phyloP scores from a whole-genome alignment of 768 basidiomycete genomes.

The Leccinum fibrillosum region DNA sequence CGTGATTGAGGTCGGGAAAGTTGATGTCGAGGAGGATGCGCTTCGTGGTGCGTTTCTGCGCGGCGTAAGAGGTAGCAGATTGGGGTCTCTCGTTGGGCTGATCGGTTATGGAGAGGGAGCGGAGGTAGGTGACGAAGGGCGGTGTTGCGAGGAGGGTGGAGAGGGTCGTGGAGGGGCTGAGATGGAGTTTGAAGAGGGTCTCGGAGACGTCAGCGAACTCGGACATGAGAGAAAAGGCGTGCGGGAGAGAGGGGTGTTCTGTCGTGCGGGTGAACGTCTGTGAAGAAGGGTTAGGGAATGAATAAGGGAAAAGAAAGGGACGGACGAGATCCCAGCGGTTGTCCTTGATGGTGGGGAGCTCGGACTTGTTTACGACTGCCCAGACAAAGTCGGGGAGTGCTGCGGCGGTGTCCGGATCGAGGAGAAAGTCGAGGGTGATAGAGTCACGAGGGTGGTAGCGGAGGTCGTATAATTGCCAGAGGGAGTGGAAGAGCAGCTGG shows the following conservation, averaged over 20 bases:
- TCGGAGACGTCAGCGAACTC: constrained; percentile 89
- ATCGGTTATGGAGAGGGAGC: constrained; percentile 86
- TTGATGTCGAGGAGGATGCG: constrained; percentile 70
- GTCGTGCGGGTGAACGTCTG: constrained; percentile 82
- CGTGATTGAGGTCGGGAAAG: constrained; percentile 48
- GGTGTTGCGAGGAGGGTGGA: constrained; percentile 60
- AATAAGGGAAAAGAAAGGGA: constrained; percentile 11
- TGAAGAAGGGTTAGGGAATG: background rate
- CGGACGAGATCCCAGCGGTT: constrained; percentile 85
- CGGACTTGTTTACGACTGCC: constrained; percentile 80
- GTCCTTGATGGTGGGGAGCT: constrained; percentile 64
- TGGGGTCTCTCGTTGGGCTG: constrained; percentile 73
- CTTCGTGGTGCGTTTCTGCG: constrained; percentile 49
- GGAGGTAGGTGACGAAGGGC: constrained; percentile 70
- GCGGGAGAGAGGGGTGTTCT: constrained; percentile 61
- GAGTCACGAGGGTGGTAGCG: constrained; percentile 67
- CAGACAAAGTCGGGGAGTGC: constrained; percentile 71
- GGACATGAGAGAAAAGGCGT: constrained; percentile 71
- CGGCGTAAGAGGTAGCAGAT: constrained; percentile 43
- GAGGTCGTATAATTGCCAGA: constrained; percentile 68
- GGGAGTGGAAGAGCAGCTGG: constrained; percentile 59
- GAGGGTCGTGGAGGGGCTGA: constrained; percentile 44
- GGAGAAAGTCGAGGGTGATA: constrained; percentile 76
- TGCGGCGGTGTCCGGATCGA: constrained; percentile 39
- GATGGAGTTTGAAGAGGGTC: constrained; percentile 55